Evolutionary conservation across 2,329 filamentous ascomycete genomes (phyloP).

Genomic region (Acephala macrosclerotiorum): DNA sequence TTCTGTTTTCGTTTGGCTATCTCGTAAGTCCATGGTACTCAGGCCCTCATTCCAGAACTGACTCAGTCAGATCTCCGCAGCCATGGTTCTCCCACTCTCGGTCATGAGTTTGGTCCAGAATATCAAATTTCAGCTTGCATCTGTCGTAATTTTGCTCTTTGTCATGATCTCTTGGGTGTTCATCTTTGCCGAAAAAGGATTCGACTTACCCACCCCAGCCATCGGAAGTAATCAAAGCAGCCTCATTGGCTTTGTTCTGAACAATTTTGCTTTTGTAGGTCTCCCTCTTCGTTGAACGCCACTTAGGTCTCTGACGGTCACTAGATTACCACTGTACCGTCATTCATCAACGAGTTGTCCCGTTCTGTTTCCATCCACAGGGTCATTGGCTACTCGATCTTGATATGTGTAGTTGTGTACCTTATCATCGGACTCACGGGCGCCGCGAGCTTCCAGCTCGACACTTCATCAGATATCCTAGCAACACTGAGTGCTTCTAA

Average conservation of each 20-base stretch:
- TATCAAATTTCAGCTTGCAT: not conserved
- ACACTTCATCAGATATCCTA: not conserved
- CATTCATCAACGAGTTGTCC: not conserved
- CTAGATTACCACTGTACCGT: not conserved
- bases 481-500: not conserved
- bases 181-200: not conserved
- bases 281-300: no score
- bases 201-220: not conserved
- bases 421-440: not conserved
- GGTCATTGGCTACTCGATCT: not conserved
- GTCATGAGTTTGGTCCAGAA: not conserved
- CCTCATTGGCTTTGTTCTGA: not conserved
- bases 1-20: not conserved
- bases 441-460: not conserved
- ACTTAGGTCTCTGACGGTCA: not conserved
- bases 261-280: not conserved
- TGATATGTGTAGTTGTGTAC: not conserved
- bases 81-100: not conserved
- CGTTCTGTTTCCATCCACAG: not conserved
- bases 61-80: not conserved
- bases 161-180: not conserved
- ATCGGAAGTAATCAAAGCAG: not conserved
- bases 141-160: not conserved
- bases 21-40: no score
- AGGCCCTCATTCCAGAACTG: not conserved